A percentile compares a stretch with the other conserved stretches of the same genome.
These are phyloP conservation scores for Stenogyne calaminthoides DNA, from an alignment of 305 asterid genomes.

Conservation along the genomic window DNA sequence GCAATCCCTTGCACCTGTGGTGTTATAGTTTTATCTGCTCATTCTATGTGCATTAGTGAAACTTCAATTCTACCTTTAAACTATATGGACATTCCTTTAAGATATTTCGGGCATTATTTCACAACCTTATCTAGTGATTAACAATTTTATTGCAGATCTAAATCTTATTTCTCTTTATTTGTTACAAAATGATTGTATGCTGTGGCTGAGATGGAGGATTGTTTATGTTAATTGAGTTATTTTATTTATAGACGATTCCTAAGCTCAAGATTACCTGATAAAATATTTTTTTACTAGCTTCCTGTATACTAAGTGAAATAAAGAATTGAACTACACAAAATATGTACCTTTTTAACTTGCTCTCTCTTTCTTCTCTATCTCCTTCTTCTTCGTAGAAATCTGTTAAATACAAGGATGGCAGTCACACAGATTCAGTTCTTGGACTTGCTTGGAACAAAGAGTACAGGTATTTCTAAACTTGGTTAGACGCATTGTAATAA, in stretches of 20 bases:
- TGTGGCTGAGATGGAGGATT: background rate
- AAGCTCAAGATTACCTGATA: conserved; percentile 5
- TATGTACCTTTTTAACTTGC: conserved; percentile 1
- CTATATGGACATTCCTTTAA: background rate
- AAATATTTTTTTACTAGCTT: background rate
- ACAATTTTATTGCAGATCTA: background rate
- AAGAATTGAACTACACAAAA: background rate
- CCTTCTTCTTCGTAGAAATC: conserved; percentile 47
- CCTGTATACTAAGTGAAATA: background rate
- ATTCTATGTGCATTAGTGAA: background rate
- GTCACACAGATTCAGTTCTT: conserved; percentile 87
- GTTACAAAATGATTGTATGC: background rate
- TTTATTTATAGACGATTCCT: background rate
- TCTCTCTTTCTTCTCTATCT: background rate
- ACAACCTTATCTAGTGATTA: background rate
- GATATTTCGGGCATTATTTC: background rate
- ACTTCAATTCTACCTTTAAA: background rate
- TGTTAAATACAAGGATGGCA: conserved; percentile 72
- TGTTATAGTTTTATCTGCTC: background rate
- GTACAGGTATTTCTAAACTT: conserved; percentile 52
- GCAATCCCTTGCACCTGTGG: background rate
- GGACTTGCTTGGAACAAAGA: conserved; percentile 98
- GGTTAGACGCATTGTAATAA: background rate
- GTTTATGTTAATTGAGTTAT: background rate
- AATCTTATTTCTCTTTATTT: background rate